Evolutionary conservation across 305 asterid species (phyloP), one percentile per base, ranked within the genome.

Genomic region (Withania somnifera): DNA sequence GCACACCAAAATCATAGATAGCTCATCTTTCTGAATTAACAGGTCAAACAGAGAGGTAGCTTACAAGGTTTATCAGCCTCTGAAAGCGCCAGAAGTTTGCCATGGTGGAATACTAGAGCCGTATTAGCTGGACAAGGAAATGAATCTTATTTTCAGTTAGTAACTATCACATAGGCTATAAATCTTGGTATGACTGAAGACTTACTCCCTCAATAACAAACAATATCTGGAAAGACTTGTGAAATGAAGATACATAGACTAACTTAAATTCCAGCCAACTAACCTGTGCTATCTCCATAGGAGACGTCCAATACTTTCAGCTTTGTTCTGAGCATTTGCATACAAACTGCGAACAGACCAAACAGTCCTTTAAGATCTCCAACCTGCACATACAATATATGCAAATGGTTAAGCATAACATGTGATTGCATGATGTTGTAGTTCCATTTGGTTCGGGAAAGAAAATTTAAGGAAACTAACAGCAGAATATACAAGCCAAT

Each of bases 1-100:
- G 40, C 42, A 73, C 79, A 15, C 47, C 75, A 67, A 84, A 71
- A 82, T 24, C 45, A 78, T 78, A 53, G 82, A 78, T 20, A 14
- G 6, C 9, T 51, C 77, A 83, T 63, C 80, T 78, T 79, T 79
- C 38, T 50, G 22, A 78, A 81, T 32, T 36, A 52, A 77, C 66
- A 50, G 63, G 77, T 32, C 54, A 51, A 68, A 68, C 38, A 60
- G 77, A 78, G 79, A 68, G 57, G 78, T 79, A 88, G 85, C 93
- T 89, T 90, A 96, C 99, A 96, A 84, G 99, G 99, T 90, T 96
- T 96, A 87, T 96, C 98, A 26, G 60, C 98, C 87, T 96, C 99
- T 50, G 86, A 84, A 83, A 96, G 98, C 63, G 97, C 98, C 91
- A 96, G 82, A 85, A 96, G 98, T 91, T 94, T 94, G 84, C 95